A percentile compares a stretch with the other conserved stretches of the same genome.
Conservation (phyloP, 2,329 filamentous ascomycete species). For the Paraphaeosphaeria sporulosa region DNA sequence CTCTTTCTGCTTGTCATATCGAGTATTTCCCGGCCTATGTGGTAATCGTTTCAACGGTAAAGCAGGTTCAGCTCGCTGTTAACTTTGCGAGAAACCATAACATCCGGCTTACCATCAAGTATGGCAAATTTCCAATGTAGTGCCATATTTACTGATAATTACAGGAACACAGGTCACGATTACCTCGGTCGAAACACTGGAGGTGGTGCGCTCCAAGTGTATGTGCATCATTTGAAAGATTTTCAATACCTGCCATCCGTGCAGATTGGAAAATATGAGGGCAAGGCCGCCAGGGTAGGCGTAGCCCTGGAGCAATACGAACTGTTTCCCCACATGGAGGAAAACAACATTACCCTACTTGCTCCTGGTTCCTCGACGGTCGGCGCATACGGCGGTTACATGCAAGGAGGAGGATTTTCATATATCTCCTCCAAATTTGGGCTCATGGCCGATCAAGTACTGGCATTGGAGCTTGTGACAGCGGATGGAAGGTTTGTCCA, state of each 20-base stretch:
- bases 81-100: constrained; percentile 43
- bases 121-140: not conserved
- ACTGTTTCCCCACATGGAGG: constrained; percentile 29
- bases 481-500: constrained; percentile 37
- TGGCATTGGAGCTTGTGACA: constrained; percentile 35
- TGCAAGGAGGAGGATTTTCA: constrained; percentile 61
- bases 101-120: constrained; percentile 42
- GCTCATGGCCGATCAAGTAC: constrained; percentile 37
- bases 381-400: constrained; percentile 52
- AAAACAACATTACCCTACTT: constrained; percentile 30
- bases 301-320: constrained; percentile 35
- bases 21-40: constrained; percentile 33
- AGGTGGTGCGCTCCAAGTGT: constrained; percentile 37
- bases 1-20: constrained; percentile 29
- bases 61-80: constrained; percentile 36
- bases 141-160: constrained; percentile 12
- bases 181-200: constrained; percentile 32
- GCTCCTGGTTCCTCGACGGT: constrained; percentile 50
- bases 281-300: constrained; percentile 34
- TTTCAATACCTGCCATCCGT: constrained; percentile 33
- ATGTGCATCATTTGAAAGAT: constrained; percentile 34
- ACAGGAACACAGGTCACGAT: constrained; percentile 42
- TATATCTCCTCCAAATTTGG: constrained; percentile 54
- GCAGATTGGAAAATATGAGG: constrained; percentile 31
- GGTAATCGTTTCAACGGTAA: constrained; percentile 33